Percentiles rank a stretch among this genome's conserved stretches.
These are phyloP conservation scores for Phytophthora citrophthora DNA, from an alignment of 352 stramenopile genomes.

Conservation along the genomic window DNA sequence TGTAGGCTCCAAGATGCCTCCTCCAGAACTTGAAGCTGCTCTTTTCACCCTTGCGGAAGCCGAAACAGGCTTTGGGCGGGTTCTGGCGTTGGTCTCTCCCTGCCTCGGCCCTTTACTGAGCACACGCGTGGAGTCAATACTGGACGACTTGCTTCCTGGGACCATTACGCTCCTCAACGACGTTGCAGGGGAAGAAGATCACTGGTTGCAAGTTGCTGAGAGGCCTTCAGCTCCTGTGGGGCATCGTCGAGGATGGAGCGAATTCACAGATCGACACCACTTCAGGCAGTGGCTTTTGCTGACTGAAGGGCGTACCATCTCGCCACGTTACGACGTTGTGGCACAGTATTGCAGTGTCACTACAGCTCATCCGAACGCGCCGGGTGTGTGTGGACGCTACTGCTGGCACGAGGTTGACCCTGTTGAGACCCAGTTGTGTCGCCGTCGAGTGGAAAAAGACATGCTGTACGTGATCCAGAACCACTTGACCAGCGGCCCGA, in stretches of 20 bases:
- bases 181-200: slow-evolving; percentile 43
- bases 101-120: slow-evolving; percentile 38
- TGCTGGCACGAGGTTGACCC: slow-evolving; percentile 67
- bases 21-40: slow-evolving; percentile 28
- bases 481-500: slow-evolving; percentile 34
- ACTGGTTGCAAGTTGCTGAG: slow-evolving; percentile 29
- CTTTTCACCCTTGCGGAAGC: slow-evolving; percentile 15
- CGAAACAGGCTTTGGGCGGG: slow-evolving; percentile 10
- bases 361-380: slow-evolving; percentile 57
- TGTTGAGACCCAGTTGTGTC: slow-evolving; percentile 39
- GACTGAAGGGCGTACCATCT: slow-evolving; percentile 15
- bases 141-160: slow-evolving; percentile 57
- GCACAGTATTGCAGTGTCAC: slow-evolving; percentile 58
- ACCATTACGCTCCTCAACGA: slow-evolving; percentile 64
- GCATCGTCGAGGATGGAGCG: slow-evolving; percentile 57
- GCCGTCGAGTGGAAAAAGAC: slow-evolving; percentile 58
- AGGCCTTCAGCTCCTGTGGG: slow-evolving; percentile 42
- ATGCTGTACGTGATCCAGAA: slow-evolving; percentile 64
- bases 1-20: slow-evolving; percentile 57
- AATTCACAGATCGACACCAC: slow-evolving; percentile 42
- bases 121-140: slow-evolving; percentile 46
- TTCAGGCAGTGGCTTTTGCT: slow-evolving; percentile 60
- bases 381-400: slow-evolving; percentile 65
- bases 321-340: slow-evolving; percentile 53
- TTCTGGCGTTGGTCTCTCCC: slow-evolving; percentile 33